These are phyloP conservation scores for Penicillium turbatum DNA, from an alignment of 495 filamentous ascomycete genomes.

Conservation along the genomic window DNA sequence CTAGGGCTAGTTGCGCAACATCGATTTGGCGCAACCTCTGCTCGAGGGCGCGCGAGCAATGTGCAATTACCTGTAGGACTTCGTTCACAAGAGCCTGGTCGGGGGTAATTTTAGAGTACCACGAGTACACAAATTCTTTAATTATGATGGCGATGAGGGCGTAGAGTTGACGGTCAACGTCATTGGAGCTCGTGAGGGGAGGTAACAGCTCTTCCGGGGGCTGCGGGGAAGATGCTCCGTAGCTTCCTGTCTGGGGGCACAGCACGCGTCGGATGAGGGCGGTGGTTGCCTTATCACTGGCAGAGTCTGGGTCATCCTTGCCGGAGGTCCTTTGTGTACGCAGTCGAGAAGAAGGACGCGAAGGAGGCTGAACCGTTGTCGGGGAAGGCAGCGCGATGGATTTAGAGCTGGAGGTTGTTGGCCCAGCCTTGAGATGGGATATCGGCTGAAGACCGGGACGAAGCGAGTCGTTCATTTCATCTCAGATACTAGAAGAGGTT, in stretches of 20 bases:
- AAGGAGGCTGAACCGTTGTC: constrained; percentile 24
- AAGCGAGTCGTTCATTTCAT: constrained; percentile 43
- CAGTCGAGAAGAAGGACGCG: constrained; percentile 33
- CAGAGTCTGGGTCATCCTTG: constrained; percentile 36
- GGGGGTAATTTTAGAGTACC: constrained; percentile 89
- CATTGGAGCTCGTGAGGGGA: constrained; percentile 87
- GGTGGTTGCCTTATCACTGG: constrained; percentile 53
- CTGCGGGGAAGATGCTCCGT: constrained; percentile 42
- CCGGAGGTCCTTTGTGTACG: constrained; percentile 23
- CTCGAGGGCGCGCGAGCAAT: constrained; percentile 82
- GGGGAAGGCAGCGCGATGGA: constrained; percentile 31
- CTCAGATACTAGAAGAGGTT: constrained; percentile 15
- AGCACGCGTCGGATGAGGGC: constrained; percentile 62
- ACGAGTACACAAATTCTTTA: constrained; percentile 81
- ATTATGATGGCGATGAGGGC: constrained; percentile 84
- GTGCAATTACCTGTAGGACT: constrained; percentile 81
- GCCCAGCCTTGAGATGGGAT: constrained; percentile 47
- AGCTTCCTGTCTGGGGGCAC: constrained; percentile 49
- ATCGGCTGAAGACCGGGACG: constrained; percentile 43
- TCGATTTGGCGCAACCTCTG: constrained; percentile 78
- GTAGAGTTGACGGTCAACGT: constrained; percentile 88
- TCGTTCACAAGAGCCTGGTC: constrained; percentile 84
- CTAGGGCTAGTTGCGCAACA: constrained; percentile 74
- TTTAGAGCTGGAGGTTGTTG: constrained; percentile 47
- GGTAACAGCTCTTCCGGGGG: constrained; percentile 78